Evolutionary conservation across 2,329 filamentous ascomycete species (phyloP).

Genomic region (Fusarium sp.): DNA sequence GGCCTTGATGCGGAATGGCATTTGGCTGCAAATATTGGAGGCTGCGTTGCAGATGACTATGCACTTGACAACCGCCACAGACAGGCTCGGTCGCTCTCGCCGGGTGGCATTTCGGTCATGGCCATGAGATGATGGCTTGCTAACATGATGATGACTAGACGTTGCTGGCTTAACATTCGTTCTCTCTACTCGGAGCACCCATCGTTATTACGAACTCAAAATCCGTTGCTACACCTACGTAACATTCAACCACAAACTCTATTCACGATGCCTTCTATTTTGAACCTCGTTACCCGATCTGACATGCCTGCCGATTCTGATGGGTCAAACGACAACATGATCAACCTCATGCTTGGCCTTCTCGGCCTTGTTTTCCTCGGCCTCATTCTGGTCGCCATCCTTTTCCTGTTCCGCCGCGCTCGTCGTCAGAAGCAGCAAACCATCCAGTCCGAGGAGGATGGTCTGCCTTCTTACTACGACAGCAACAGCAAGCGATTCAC

Average conservation of each 20-base stretch:
- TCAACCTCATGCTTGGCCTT: slow-evolving; percentile 81
- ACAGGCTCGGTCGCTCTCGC: slow-evolving; percentile 13
- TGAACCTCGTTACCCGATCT: slow-evolving; percentile 35
- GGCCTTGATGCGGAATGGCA: slow-evolving; percentile 33
- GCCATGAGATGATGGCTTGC: slow-evolving; percentile 12
- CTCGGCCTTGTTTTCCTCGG: slow-evolving; percentile 79
- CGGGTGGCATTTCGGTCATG: slow-evolving; percentile 1
- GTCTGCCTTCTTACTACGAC: slow-evolving; percentile 76
- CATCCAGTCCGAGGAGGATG: slow-evolving; percentile 49
- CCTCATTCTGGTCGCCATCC: slow-evolving; percentile 70
- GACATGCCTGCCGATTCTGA: slow-evolving; percentile 49
- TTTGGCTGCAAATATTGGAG: slow-evolving; percentile 30
- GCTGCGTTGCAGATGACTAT: slow-evolving; percentile 23
- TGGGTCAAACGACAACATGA: slow-evolving; percentile 64
- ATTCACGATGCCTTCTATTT: slow-evolving; percentile 39
- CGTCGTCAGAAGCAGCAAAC: slow-evolving; percentile 58
- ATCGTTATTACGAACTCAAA: slow-evolving; percentile 27
- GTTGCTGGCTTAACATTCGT: slow-evolving; percentile 27
- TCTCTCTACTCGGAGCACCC: slow-evolving; percentile 32
- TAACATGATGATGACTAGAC: slow-evolving; percentile 37
- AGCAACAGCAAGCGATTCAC: slow-evolving; percentile 55
- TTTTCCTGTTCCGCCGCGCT: slow-evolving; percentile 77
- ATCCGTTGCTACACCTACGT: slow-evolving; percentile 19
- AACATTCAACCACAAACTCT: slow-evolving; percentile 20
- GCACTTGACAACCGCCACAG: slow-evolving; percentile 3